Conservation (phyloP, 2,329 filamentous ascomycete genomes). For the Diaporthe aspalathi region DNA sequence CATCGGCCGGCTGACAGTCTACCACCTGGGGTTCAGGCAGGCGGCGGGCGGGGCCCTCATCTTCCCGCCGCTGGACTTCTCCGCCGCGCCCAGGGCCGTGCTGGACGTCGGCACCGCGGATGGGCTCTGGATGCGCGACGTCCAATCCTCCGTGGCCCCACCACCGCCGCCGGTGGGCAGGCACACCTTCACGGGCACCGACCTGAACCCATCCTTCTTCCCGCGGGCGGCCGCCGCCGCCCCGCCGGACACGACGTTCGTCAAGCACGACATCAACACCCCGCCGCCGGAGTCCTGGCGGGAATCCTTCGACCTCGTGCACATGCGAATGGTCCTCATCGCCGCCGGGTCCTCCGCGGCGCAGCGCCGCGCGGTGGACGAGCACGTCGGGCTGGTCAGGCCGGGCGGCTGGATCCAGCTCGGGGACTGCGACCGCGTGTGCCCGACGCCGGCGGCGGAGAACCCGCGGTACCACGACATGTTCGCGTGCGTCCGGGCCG, state of each 20-base stretch:
- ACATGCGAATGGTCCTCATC: conserved; percentile 21
- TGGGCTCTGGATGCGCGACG: conserved; percentile 13
- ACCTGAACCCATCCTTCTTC: conserved; percentile 22
- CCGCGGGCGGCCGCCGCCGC: background rate
- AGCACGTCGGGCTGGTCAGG: conserved; percentile 11
- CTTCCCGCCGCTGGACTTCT: conserved; percentile 2
- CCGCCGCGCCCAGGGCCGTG: background rate
- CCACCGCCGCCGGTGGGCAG: background rate
- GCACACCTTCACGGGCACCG: conserved; percentile 13
- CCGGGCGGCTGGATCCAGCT: conserved; percentile 27
- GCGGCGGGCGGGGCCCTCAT: background rate
- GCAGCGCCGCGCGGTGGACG: conserved; percentile 9
- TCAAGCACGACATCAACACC: conserved; percentile 21
- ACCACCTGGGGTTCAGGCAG: conserved; percentile 18
- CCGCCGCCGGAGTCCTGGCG: background rate
- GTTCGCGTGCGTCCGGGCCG: conserved; percentile 23
- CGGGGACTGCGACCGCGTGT: conserved; percentile 25
- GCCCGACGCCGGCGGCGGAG: conserved; percentile 14
- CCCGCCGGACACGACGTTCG: background rate
- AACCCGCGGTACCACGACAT: conserved; percentile 31
- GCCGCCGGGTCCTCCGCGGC: background rate
- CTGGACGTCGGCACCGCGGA: conserved; percentile 1
- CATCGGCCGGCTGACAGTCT: conserved; percentile 19
- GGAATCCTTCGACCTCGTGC: conserved; percentile 15
- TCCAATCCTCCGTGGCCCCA: background rate